phyloP scores from a whole-genome alignment of 1,284 basidiomycete species.

The Ganoderma resinaceum region DNA sequence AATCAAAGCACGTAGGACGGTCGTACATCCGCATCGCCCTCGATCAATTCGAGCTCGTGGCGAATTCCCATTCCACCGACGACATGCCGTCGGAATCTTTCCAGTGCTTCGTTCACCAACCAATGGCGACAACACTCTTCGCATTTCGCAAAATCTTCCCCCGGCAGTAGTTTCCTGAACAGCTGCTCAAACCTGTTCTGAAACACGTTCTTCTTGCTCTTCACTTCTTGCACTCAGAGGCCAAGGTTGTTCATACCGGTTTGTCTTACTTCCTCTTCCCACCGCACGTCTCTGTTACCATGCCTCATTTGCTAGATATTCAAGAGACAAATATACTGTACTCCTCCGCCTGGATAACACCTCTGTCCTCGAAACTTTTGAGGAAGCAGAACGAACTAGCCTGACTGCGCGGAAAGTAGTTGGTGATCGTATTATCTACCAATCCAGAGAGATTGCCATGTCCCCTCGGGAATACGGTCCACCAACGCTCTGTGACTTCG shows the following conservation, averaged over 20 bases:
- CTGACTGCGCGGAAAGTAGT: constrained; percentile 22
- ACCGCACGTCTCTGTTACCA: not conserved
- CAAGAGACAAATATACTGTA: constrained; percentile 25
- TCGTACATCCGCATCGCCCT: constrained; percentile 20
- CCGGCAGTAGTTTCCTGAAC: constrained; percentile 12
- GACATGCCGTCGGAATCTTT: constrained; percentile 10
- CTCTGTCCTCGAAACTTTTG: constrained; percentile 22
- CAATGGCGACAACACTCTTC: constrained; percentile 29
- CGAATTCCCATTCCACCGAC: not conserved
- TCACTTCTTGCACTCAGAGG: constrained; percentile 34
- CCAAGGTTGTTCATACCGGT: constrained; percentile 34
- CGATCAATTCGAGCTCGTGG: constrained; percentile 26
- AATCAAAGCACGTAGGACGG: constrained; percentile 8
- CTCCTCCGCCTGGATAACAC: constrained; percentile 20
- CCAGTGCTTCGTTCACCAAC: constrained; percentile 21
- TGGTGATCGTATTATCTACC: constrained; percentile 25
- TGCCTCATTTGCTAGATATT: constrained; percentile 15
- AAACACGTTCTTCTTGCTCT: constrained; percentile 28
- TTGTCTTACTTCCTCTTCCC: constrained; percentile 12
- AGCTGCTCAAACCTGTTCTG: constrained; percentile 12
- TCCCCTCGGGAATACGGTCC: constrained; percentile 17
- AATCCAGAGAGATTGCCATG: constrained; percentile 14
- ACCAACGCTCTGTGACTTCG: constrained; percentile 29
- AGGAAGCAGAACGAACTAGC: constrained; percentile 18
- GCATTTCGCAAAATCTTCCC: constrained; percentile 17